A percentile compares a stretch with the other conserved stretches of the same genome.
phyloP scores from a whole-genome alignment of 345 rosid genomes.

The Camelina laxa region DNA sequence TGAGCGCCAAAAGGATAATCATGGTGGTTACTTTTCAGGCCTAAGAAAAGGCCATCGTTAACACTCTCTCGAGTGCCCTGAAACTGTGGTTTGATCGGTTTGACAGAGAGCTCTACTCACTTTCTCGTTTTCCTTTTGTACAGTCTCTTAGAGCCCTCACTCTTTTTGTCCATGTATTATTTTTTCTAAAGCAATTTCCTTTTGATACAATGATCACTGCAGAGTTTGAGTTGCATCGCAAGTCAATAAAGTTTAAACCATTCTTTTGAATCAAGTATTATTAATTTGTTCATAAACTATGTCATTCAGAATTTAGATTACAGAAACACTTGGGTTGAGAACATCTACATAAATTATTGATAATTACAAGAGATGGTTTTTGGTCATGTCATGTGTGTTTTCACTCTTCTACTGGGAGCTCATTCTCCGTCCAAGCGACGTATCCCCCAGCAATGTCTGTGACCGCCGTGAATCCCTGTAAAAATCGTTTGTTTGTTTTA shows the following conservation, averaged over 20 bases:
- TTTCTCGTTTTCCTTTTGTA: slow-evolving; percentile 45
- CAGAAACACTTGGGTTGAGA: slow-evolving; percentile 18
- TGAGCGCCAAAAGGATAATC: slow-evolving; percentile 53
- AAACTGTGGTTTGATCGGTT: slow-evolving; percentile 38
- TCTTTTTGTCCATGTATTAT: slow-evolving; percentile 7
- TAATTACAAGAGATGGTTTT: slow-evolving; percentile 3
- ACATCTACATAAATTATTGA: slow-evolving; percentile 22
- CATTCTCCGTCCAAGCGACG: slow-evolving; percentile 71
- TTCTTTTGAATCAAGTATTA: neutral
- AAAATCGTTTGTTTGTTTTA: neutral
- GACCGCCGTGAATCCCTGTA: slow-evolving; percentile 71
- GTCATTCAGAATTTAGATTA: neutral
- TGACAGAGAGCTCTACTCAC: slow-evolving; percentile 22
- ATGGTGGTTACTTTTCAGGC: slow-evolving; percentile 55
- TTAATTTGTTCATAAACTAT: too few relatives aligned
- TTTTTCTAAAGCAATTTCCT: neutral
- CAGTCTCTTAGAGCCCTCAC: slow-evolving; percentile 39
- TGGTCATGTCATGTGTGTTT: neutral
- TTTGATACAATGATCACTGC: slow-evolving; percentile 4
- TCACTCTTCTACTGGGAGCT: slow-evolving; percentile 69
- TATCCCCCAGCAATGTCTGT: slow-evolving; percentile 84
- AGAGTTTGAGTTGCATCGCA: neutral
- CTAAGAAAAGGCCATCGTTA: slow-evolving; percentile 58
- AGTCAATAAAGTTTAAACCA: neutral
- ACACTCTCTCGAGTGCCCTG: slow-evolving; percentile 36